Conservation (phyloP, 1,139 yeast species). For the Kluyveromyces sp. region DNA sequence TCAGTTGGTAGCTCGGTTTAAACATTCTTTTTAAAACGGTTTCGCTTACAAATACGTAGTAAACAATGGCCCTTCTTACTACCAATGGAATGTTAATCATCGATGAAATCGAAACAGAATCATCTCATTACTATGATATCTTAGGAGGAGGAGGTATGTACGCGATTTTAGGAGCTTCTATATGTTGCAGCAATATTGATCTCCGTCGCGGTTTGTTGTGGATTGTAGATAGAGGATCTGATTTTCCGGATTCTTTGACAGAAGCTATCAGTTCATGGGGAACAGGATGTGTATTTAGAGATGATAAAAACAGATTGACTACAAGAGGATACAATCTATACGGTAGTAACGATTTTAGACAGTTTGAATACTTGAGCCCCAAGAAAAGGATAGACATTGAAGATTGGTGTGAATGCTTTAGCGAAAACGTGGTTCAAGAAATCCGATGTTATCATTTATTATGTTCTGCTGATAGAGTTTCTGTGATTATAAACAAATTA, state of each 20-base stretch:
- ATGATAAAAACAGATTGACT: constrained; percentile 47
- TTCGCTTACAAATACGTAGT: too few species aligned
- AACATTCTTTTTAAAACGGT: too few species aligned
- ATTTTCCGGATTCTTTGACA: constrained; percentile 52
- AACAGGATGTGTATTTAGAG: constrained; percentile 50
- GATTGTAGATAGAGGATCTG: constrained; percentile 72
- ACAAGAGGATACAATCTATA: constrained; percentile 79
- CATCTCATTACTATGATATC: constrained; percentile 42
- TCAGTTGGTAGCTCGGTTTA: too few species aligned
- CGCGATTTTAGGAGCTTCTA: constrained; percentile 70
- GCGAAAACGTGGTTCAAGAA: constrained; percentile 33
- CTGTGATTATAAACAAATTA: constrained; percentile 38
- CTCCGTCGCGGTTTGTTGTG: constrained; percentile 44
- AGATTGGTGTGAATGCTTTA: constrained; percentile 40
- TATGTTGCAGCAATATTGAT: constrained; percentile 35
- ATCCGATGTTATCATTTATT: constrained; percentile 54
- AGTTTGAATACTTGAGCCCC: constrained; percentile 50
- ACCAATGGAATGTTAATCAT: constrained; percentile 86
- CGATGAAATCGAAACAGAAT: constrained; percentile 64
- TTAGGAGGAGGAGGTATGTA: constrained; percentile 91
- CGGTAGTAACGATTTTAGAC: constrained; percentile 51
- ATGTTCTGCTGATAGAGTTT: constrained; percentile 61
- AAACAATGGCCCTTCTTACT: constrained; percentile 32
- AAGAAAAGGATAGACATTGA: constrained; percentile 55
- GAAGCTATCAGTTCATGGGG: constrained; percentile 50